Evolutionary conservation across 1,284 basidiomycete genomes (phyloP).

Genomic region (Sporisorium scitamineum): DNA sequence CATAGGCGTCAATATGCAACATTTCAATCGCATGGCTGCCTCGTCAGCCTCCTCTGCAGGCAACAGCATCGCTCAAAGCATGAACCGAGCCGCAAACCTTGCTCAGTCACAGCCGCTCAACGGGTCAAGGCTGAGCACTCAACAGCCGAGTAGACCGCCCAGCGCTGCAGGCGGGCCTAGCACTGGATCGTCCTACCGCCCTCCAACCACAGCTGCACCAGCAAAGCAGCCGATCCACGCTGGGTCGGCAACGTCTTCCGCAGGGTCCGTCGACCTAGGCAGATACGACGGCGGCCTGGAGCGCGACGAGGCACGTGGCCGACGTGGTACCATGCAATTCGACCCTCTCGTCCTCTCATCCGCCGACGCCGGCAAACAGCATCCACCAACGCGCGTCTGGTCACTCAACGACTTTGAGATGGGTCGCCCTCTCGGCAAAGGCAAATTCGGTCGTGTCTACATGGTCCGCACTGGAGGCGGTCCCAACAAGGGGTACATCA

Average conservation of each 20-base stretch:
- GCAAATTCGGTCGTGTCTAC: conserved; percentile 98
- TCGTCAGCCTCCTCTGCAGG: conserved; percentile 27
- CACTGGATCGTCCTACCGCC: conserved; percentile 17
- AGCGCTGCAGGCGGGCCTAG: conserved; percentile 21
- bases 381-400: conserved; percentile 74
- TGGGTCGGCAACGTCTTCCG: not conserved
- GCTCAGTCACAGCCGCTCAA: conserved; percentile 28
- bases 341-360: conserved; percentile 41
- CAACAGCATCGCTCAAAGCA: conserved; percentile 27
- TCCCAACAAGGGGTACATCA: conserved; percentile 77
- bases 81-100: conserved; percentile 6
- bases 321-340: conserved; percentile 49
- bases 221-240: conserved; percentile 12
- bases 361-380: conserved; percentile 23
- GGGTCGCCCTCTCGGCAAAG: conserved; percentile 94
- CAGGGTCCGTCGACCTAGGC: conserved; percentile 61
- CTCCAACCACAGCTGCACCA: not conserved
- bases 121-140: conserved; percentile 27
- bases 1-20: conserved; percentile 51
- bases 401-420: conserved; percentile 89
- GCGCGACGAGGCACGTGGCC: conserved; percentile 66
- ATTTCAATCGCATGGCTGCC: conserved; percentile 46
- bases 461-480: conserved; percentile 88
- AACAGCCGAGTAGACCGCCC: conserved; percentile 42
- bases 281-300: conserved; percentile 69